Evolutionary conservation across 2,329 filamentous ascomycete genomes (phyloP).

Genomic region (Colletotrichum tanaceti): DNA sequence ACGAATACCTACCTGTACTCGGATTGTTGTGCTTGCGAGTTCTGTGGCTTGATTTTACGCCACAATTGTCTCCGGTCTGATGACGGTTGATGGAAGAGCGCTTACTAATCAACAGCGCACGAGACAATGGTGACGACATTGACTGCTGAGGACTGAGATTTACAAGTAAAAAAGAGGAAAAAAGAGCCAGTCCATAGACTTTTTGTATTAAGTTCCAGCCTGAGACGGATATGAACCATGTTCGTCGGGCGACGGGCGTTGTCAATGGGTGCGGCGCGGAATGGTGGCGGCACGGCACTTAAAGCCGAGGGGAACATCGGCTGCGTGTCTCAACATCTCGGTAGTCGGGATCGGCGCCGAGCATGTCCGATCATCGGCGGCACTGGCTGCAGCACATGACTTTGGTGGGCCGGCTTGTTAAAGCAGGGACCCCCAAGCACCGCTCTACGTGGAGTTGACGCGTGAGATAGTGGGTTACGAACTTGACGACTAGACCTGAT

Average conservation of each 20-base stretch:
- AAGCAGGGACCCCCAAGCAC: conserved; percentile 10
- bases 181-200: too few species aligned
- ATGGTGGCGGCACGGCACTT: background rate
- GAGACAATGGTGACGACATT: too few species aligned
- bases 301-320: conserved; percentile 8
- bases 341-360: conserved; percentile 20
- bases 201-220: too few species aligned
- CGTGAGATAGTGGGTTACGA: conserved; percentile 2
- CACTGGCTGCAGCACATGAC: background rate
- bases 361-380: conserved; percentile 34
- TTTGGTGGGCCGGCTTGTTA: conserved; percentile 13
- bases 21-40: too few species aligned
- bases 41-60: too few species aligned
- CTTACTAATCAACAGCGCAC: too few species aligned
- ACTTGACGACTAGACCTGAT: conserved; percentile 35
- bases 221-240: background rate
- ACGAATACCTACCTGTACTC: too few species aligned
- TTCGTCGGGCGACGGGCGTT: background rate
- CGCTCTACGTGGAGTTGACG: conserved; percentile 12
- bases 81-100: too few species aligned
- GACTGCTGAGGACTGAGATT: too few species aligned
- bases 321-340: conserved; percentile 4
- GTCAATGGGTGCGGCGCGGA: background rate
- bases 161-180: too few species aligned
- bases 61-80: too few species aligned